Percentiles rank a stretch among this genome's conserved stretches.
These are phyloP conservation scores for Penicillium sp. DNA, from an alignment of 2,329 filamentous ascomycete genomes.

Conservation along the genomic window DNA sequence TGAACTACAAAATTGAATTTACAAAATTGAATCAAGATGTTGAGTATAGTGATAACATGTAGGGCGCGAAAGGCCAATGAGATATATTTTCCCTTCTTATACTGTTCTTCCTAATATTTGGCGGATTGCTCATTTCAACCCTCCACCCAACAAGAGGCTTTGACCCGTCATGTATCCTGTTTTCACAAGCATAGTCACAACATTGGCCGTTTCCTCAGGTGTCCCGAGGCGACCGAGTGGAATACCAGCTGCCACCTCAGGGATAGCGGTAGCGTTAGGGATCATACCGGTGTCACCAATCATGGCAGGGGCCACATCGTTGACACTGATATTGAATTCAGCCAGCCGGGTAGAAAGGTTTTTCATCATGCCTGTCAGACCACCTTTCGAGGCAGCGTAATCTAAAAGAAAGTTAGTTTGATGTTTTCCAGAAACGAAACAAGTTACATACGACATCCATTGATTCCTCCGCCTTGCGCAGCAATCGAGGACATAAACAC, in stretches of 20 bases:
- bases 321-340: constrained; percentile 62
- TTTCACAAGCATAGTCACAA: constrained; percentile 59
- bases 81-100: not conserved
- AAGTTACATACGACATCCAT: constrained; percentile 53
- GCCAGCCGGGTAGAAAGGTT: constrained; percentile 62
- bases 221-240: constrained; percentile 59
- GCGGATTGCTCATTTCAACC: constrained; percentile 45
- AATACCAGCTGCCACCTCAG: constrained; percentile 60
- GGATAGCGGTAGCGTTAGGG: constrained; percentile 56
- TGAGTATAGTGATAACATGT: not conserved
- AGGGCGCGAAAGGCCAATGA: not conserved
- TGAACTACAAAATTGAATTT: not conserved
- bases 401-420: constrained; percentile 26
- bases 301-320: constrained; percentile 69
- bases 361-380: constrained; percentile 64
- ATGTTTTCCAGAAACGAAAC: not conserved
- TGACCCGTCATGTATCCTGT: constrained; percentile 63
- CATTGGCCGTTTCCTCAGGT: constrained; percentile 60
- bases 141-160: constrained; percentile 55
- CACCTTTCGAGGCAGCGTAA: constrained; percentile 62
- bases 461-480: constrained; percentile 62
- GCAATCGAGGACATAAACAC: constrained; percentile 65
- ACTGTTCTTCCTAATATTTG: not conserved
- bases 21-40: not conserved
- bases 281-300: constrained; percentile 66